These are phyloP conservation scores for Prunus fruticosa DNA, from an alignment of 306 rosid genomes.

Conservation along the genomic window DNA sequence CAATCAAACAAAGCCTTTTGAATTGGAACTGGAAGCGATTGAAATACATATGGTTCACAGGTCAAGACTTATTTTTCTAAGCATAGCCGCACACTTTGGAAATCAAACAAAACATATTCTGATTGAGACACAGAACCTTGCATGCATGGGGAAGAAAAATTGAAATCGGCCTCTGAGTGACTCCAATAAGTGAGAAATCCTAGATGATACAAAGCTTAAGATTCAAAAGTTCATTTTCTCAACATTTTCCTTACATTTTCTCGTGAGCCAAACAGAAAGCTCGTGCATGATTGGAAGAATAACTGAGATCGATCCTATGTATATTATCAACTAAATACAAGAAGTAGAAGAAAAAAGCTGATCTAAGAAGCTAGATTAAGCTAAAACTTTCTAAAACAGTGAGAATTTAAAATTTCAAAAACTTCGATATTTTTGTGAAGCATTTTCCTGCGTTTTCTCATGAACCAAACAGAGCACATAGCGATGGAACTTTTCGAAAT, in stretches of 20 bases:
- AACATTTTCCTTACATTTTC: too few species aligned
- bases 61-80: neutral
- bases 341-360: neutral
- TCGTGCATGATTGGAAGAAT: neutral
- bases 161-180: neutral
- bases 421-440: neutral
- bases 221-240: constrained; percentile 4
- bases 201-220: neutral
- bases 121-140: neutral
- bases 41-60: neutral
- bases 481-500: neutral
- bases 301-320: neutral
- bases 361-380: neutral
- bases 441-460: neutral
- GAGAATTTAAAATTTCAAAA: neutral
- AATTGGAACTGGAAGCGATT: neutral
- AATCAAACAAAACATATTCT: neutral
- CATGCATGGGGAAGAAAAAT: neutral
- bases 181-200: neutral
- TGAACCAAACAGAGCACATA: neutral
- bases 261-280: constrained; percentile 19
- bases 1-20: neutral
- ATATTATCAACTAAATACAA: neutral
- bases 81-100: neutral
- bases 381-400: neutral